Percentiles rank a stretch among this genome's conserved stretches.
Conservation (phyloP, 192 early-diverging fungal species). For the Coemansia sp. region DNA sequence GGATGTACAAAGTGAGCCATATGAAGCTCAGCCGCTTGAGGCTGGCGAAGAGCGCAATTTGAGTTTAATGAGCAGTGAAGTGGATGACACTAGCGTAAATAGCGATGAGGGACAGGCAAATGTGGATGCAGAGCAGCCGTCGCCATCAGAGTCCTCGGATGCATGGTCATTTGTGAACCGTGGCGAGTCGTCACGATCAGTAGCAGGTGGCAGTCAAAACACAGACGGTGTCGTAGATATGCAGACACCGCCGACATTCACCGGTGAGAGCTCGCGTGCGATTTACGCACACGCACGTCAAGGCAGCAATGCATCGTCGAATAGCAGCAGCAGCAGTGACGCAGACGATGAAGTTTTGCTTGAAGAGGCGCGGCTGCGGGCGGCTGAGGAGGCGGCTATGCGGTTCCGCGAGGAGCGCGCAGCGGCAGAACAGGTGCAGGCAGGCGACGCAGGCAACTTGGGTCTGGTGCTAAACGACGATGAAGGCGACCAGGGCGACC, state of each 20-base stretch:
- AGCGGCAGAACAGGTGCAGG: background rate
- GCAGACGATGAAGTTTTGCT: background rate
- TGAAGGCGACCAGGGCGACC: slow-evolving; percentile 53
- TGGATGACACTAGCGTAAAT: background rate
- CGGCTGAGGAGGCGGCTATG: slow-evolving; percentile 4
- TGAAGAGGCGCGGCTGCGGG: slow-evolving; percentile 4
- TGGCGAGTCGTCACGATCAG: slow-evolving; percentile 8
- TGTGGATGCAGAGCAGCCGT: background rate
- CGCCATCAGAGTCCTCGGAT: slow-evolving; percentile 7
- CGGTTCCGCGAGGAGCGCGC: slow-evolving; percentile 9
- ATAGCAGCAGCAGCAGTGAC: slow-evolving; percentile 1
- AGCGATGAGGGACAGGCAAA: background rate
- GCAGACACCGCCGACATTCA: slow-evolving; percentile 27
- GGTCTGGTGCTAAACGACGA: slow-evolving; percentile 7
- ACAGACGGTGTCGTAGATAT: background rate
- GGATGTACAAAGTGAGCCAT: background rate
- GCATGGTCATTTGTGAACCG: slow-evolving; percentile 29
- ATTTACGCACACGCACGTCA: slow-evolving; percentile 13
- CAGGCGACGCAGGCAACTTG: background rate
- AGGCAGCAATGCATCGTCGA: background rate
- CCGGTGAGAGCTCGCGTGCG: slow-evolving; percentile 25
- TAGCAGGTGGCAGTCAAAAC: background rate
- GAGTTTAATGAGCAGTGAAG: background rate
- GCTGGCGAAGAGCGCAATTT: background rate
- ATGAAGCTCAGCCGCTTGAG: background rate